Base-by-base conservation (phyloP, 805 yeast genomes). In the Tetrapisispora pingtungensis region DNA sequence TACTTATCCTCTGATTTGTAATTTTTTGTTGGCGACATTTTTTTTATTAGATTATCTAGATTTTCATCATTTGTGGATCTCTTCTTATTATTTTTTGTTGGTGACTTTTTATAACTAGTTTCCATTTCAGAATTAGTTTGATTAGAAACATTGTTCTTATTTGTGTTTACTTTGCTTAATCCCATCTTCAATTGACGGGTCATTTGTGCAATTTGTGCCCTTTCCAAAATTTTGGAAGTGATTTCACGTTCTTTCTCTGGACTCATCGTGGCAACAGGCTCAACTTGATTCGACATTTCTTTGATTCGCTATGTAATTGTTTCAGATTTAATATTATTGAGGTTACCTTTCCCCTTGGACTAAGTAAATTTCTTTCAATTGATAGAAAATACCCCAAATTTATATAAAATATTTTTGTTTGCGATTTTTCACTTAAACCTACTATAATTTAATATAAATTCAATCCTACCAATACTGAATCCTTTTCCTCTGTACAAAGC, bases 161-260 rank as follows among this genome's bases (percentile, higher is more conserved):
- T 48, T 5, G 55, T 53, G 4, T 60, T 53, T 1, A 61, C 64
- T 48, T 56, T 58, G 30, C 62, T 51, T 20, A 62, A 46, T 7
- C 61, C 63, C 41, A 62, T 40, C 49, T 59, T 61, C 48, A 62
- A 52, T 41, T 60, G 60, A 17, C 67, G 52, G 13, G 64, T 54
- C 65, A 61, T 59, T 47, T 60, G 65, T 14, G 67, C 67, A 44
- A 62, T 46, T 44, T 61, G 61, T 35, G 67, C 67, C 43, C 67
- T 45, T 42, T 62, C 57, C 26, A 62, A 50, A 18, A 62, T 62
- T 46, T 54, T 59, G 10, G 52, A 49, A 10, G 65, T 58, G 24
- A 62, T 44, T 46, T 62, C 64, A 41, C 57, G 57, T 46, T 62
- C 65, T 40, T 56, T 59, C 39, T 59, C 62, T 7, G 59, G 56